Evolutionary conservation across 352 stramenopile species (phyloP), one percentile per base, ranked within the genome.

Genomic region (Blastocystis sp.): DNA sequence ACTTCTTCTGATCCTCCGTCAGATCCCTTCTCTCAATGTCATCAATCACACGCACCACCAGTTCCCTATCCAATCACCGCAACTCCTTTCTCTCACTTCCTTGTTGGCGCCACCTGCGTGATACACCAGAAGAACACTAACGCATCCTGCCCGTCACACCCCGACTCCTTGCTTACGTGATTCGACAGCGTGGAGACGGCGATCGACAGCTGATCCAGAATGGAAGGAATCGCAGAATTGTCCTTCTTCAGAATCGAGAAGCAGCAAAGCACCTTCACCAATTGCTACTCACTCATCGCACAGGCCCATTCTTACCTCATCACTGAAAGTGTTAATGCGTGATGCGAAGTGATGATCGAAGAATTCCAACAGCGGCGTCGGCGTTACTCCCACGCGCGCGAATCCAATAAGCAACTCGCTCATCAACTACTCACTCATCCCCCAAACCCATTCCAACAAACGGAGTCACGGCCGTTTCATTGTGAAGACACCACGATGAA

Each of bases 1-100:
- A 66, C 7, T 64, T 24, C 14, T 60, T 64, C 52, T 81, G 48
- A 3, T 19, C 21, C 0, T 81, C 71, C 28, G 54, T 43, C 24
- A 81, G 43, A 54, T 24, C 24, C 48, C 71, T n/a, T 81, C 71
- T 21, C 21, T 81, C 71, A n/a, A 81, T 54, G 21, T 81, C 71
- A 9, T 10, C 11, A 63, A 57, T 38, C 17, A 81, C 17, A 21
- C 71, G 71, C 38, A 14, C 45, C 43, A 81, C 52, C 19, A 81
- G 3, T 42, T 81, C 71, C 42, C 71, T 81, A 81, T 24, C 19
- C 48, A 9, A 54, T 66, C 21, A 38, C 19, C 57, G 0, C 38
- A 52, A 21, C 3, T 64, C 43, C 38, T 66, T 7, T 45, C 19
- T 11, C 14, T 14, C 57, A 81, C 71, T 24, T 43, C 43, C 24